Percentiles rank a stretch among this genome's conserved stretches.
These are phyloP conservation scores for Xylaria sp. DNA, from an alignment of 2,329 filamentous ascomycete species.

Conservation along the genomic window DNA sequence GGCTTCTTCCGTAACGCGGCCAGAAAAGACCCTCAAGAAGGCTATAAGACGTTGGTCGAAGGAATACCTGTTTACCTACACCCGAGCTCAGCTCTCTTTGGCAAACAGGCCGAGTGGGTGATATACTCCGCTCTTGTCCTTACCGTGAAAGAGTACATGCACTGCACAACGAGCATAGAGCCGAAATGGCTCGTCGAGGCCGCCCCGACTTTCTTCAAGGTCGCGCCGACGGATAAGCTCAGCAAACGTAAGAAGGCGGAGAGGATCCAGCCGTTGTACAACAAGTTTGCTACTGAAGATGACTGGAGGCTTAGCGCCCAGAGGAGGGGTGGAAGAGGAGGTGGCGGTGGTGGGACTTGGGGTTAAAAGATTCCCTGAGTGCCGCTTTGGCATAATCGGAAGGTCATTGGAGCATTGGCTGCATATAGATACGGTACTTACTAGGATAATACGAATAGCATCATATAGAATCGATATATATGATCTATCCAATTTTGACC, in stretches of 20 bases:
- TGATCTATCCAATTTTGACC: background rate
- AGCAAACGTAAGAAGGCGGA: constrained; percentile 94
- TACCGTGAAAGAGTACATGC: constrained; percentile 98
- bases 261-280: constrained; percentile 92
- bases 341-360: constrained; percentile 90
- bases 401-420: background rate
- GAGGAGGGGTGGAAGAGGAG: constrained; percentile 80
- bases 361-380: constrained; percentile 57
- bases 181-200: constrained; percentile 94
- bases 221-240: constrained; percentile 83
- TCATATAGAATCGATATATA: background rate
- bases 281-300: constrained; percentile 88
- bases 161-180: constrained; percentile 89
- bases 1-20: constrained; percentile 97
- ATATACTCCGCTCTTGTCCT: constrained; percentile 91
- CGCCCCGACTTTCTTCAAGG: constrained; percentile 99
- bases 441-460: background rate
- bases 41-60: constrained; percentile 97
- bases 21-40: constrained; percentile 93
- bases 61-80: constrained; percentile 95
- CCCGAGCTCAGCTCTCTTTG: constrained; percentile 88
- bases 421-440: constrained; percentile 1
- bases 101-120: constrained; percentile 95
- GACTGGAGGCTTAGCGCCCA: constrained; percentile 95
- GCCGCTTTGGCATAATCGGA: background rate